Percentiles rank a stretch among this genome's conserved stretches.
Conservation (phyloP, 345 rosid species). For the Gossypium thurberi region DNA sequence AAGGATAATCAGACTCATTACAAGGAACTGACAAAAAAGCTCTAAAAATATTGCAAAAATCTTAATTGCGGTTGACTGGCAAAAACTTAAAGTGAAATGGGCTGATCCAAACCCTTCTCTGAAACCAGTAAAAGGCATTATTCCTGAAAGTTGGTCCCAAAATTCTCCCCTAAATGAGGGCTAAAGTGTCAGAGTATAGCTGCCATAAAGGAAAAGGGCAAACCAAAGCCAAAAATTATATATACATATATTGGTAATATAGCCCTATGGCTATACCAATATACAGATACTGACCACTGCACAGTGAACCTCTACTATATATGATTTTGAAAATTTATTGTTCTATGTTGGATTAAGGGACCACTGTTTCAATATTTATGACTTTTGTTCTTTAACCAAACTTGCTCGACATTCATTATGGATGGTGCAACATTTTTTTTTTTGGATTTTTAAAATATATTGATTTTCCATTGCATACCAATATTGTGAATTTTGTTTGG, state of each 20-base stretch:
- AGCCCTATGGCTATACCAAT: background rate
- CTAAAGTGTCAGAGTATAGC: constrained; percentile 15
- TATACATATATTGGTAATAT: background rate
- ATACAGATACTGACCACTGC: background rate
- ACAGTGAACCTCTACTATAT: background rate
- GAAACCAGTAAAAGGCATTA: background rate
- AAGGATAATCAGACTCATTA: too few species aligned
- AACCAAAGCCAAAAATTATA: background rate
- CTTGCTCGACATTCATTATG: constrained; percentile 11
- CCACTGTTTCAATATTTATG: constrained; percentile 19
- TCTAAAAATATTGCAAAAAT: background rate
- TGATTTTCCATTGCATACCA: background rate
- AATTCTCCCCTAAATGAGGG: constrained; percentile 1
- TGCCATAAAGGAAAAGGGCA: background rate
- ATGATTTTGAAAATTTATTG: background rate
- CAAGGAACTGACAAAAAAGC: background rate
- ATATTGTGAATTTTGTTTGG: too few species aligned
- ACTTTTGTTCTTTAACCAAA: constrained; percentile 20
- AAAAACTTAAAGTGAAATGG: background rate
- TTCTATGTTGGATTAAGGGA: constrained; percentile 15
- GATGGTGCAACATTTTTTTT: background rate
- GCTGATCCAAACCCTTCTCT: constrained; percentile 5
- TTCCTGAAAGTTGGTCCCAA: constrained; percentile 27
- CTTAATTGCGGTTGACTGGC: background rate
- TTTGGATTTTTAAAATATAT: background rate